Evolutionary conservation across 352 stramenopile species (phyloP), one percentile per base, ranked within the genome.

Genomic region (Phytophthora constricta): DNA sequence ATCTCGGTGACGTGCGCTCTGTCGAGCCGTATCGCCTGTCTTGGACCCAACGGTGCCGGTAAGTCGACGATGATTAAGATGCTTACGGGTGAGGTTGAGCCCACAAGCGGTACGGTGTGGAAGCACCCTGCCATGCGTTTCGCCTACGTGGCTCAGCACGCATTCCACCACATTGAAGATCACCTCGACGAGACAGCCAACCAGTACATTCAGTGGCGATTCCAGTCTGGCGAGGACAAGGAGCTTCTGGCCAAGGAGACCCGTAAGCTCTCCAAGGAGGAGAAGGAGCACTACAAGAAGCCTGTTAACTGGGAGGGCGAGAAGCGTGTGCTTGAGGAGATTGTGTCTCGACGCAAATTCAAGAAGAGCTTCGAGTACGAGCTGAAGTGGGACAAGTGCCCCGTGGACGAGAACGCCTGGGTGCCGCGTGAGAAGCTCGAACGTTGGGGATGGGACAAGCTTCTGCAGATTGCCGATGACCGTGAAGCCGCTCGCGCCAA

Each of bases 61-160:
- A 99, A 99, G 84, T 98, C 89, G 39, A 99, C 97, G 14, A 64
- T 99, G 48, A 93, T 99, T 58, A 99, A 99, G 78, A 91, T 99
- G 85, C 64, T 96, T 58, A 92, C 84, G 17, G 83, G 84, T 74
- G 88, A 96, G 68, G 83, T 91, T 1, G 88, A 93, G 75, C 88
- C 88, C 4, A 92, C 79, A 19, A 52, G 42, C 1, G 88, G 88
- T 52, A 74, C 73, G 58, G 73, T 96, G 61, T 96, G 88, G 88
- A 96, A 94, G 79, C 87, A 96, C 76, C 87, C 84, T 41, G 71
- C 80, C 34, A 84, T 98, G 72, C 91, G 94, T 77, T 96, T 98
- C 69, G 96, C 96, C 3, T 99, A 98, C 79, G 96, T 99, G 4
- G 94, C 95, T 27, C 96, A 99, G 84, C 97, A 99, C 79, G 92